Evolutionary conservation across 371 early-diverging fungal genomes (phyloP).

Genomic region (Mucor saturninus): DNA sequence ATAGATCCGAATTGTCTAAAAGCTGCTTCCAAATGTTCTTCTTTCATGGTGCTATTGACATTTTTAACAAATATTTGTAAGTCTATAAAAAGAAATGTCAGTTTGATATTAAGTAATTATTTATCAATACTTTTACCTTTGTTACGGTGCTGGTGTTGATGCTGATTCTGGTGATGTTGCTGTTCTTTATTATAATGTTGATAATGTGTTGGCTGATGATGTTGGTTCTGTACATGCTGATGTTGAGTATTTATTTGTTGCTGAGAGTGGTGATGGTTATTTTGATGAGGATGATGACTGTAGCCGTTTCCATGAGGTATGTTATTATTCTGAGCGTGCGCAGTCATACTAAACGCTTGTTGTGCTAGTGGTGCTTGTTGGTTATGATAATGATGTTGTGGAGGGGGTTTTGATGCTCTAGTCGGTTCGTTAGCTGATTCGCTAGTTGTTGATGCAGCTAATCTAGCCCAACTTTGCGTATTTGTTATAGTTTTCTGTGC

Average conservation of each 20-base stretch:
- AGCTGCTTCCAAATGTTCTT: conserved; percentile 39
- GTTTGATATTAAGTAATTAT: not conserved
- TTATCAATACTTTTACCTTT: conserved; percentile 12
- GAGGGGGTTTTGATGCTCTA: not conserved
- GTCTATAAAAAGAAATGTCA: conserved; percentile 2
- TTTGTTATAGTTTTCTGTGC: not conserved
- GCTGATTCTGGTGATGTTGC: conserved; percentile 3
- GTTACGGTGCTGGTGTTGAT: conserved; percentile 20
- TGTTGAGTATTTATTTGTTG: conserved; percentile 9
- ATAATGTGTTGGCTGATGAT: conserved; percentile 9
- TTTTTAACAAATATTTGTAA: conserved; percentile 48
- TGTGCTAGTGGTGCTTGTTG: not conserved
- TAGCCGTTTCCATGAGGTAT: not conserved
- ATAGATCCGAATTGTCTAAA: conserved; percentile 46
- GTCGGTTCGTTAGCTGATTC: conserved; percentile 3
- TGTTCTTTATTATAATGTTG: conserved; percentile 10
- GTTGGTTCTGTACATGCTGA: not conserved
- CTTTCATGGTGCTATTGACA: conserved; percentile 30
- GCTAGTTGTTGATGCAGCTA: conserved; percentile 18
- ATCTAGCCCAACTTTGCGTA: conserved; percentile 31
- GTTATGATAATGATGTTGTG: conserved; percentile 7
- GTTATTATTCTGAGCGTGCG: not conserved
- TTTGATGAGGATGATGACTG: conserved; percentile 6
- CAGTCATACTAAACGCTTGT: not conserved
- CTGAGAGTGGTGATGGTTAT: conserved; percentile 1